phyloP scores from a whole-genome alignment of 768 basidiomycete genomes.

The Termitomyces sp. region DNA sequence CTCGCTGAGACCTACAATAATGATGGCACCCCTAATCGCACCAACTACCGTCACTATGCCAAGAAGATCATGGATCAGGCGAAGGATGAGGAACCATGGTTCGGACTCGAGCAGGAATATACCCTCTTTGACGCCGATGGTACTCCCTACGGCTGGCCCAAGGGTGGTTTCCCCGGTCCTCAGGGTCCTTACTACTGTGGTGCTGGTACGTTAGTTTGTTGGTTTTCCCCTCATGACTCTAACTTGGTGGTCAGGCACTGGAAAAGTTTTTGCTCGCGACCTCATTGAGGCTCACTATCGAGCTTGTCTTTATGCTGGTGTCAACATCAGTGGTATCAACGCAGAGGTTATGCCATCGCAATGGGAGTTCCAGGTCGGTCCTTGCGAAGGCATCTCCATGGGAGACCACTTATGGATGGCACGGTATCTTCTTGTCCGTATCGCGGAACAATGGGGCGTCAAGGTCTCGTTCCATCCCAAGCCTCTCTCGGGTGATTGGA shows the following conservation, averaged over 20 bases:
- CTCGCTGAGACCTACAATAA: conserved; percentile 98
- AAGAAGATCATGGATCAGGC: conserved; percentile 95
- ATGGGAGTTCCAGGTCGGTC: conserved; percentile 99
- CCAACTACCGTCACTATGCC: conserved; percentile 92
- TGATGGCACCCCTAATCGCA: conserved; percentile 96
- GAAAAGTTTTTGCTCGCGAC: conserved; percentile 98
- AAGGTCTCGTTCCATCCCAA: conserved; percentile 99
- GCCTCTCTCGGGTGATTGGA: conserved; percentile 96
- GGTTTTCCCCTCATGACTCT: background rate
- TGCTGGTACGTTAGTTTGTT: conserved; percentile 60
- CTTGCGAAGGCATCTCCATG: conserved; percentile 96
- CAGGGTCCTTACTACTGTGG: conserved; percentile 99
- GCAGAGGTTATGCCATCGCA: conserved; percentile 99
- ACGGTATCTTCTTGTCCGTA: conserved; percentile 90
- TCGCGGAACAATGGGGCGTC: conserved; percentile 96
- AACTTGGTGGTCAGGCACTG: conserved; percentile 55
- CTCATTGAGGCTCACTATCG: conserved; percentile 99
- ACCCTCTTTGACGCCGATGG: conserved; percentile 94
- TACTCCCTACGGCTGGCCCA: conserved; percentile 92
- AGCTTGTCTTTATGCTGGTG: conserved; percentile 88
- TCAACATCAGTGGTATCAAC: conserved; percentile 99
- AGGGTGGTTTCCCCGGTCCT: conserved; percentile 98
- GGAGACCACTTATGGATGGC: conserved; percentile 99
- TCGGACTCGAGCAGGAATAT: conserved; percentile 99
- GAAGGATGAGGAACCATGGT: conserved; percentile 83